Evolutionary conservation across 208 protist species (phyloP), one percentile per base, ranked within the genome.

Genomic region (Leishmania gerbilli): DNA sequence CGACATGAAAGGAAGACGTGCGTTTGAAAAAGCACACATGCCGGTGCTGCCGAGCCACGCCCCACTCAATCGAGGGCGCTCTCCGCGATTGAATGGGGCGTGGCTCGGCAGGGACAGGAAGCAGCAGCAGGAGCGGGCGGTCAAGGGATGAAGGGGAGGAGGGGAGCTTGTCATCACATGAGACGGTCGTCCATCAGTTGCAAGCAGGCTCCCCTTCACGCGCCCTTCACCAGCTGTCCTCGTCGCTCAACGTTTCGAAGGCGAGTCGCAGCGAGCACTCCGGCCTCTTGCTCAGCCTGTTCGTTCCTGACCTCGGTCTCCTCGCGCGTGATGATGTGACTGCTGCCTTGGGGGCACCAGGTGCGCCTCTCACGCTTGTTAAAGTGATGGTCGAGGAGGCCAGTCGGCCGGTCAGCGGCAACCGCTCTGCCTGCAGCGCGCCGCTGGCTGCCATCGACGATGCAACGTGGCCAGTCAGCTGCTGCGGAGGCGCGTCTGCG

Each of bases 261-360:
- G 78, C 77, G 1, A 93, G 84, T 51, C 76, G 84, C 77, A 85
- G 40, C n/a, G 81, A 83, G 56, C 88, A 92, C 58, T 84, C 69
- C 19, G 76, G 60, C 37, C 7, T 31, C 40, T 51, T 67, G 53
- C 21, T 47, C 37, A 24, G 37, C 40, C 13, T 51, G 8, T 40
- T 65, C 72, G 19, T 42, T 11, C 31, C 42, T 24, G 45, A 2
- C 71, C 1, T 24, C 40, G 47, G 47, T 47, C 24, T 58, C 71
- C 11, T 34, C 27, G 71, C 13, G 45, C 24, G 71, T 4, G 47
- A 53, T 19, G 42, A 56, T 17, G 71, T 24, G 47, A 47, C 47
- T 34, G 71, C n/a, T 34, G n/a, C 27, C 27, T 13, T 34, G n/a
- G 71, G 71, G 5, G 24, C 71, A 15, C 6, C 45, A 56, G 47